Base-by-base conservation (phyloP, 2,329 filamentous ascomycete species). In the Aspergillus versicolor region DNA sequence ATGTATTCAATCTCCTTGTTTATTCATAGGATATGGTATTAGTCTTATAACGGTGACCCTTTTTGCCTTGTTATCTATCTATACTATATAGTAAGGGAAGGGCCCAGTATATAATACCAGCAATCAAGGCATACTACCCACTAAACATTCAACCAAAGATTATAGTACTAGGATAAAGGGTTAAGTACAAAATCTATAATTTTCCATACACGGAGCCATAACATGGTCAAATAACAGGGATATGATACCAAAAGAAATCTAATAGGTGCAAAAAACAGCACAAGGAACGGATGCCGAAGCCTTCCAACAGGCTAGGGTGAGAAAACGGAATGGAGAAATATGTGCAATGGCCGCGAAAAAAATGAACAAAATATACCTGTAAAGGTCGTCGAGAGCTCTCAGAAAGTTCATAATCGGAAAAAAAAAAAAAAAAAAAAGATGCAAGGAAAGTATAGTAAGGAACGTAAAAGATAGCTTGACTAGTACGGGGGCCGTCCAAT, bases 401-500 rank as follows among this genome's bases (percentile, higher is more conserved):
- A 54, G 11, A 37, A 46, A 45, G 27, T 12, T 37, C 17, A 54
- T 37, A 42, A 30, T 30, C 27, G 37, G 2, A 30, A 13, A 21
- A 21, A 21, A 21, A 21, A 21, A 21, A 21, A 21, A 4, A 21
- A 4, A 21, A 21, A 4, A 24, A 42, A 37, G 57, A 52, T 43
- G 37, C 24, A 41, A 51, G 34, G 48, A 48, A 56, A 32, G 17
- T 56, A n/a, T n/a, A 17, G 37, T 7, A 43, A 52, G 50, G 43
- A 43, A 49, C 24, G 43, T 46, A 40, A 58, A 45, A 54, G 7
- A 47, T 44, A 50, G 24, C 38, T 13, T 38, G 34, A 15, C 65
- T 61, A 73, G 57, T 73, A 73, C 19, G 71, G 71, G 32, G 71
- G 71, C 17, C 70, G 69, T 40, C 71, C 70, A 37, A 73, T 67